Base-by-base conservation (phyloP, 2,329 filamentous ascomycete species). In the Aspergillus costaricaensis region DNA sequence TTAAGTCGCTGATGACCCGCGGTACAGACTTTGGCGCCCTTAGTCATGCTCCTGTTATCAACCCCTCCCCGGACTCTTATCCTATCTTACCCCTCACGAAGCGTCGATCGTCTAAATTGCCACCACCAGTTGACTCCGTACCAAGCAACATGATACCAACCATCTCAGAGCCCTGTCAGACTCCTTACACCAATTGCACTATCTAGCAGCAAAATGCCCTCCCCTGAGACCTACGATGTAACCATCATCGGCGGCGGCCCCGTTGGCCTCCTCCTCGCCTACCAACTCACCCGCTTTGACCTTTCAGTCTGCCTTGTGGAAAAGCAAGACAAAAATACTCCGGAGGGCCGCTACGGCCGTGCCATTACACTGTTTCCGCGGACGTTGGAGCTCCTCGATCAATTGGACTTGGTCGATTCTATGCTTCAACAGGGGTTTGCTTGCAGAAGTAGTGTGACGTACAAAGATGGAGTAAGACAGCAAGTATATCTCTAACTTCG, bases 181-280 rank as follows among this genome's bases (percentile, higher is more conserved):
- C 6, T 17, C 12, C 15, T 30, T 23, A 50, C 8, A 32, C 25
- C 8, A 15, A n/a, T 7, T 5, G 5, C 47, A 15, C 25, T 8
- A 10, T 15, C 14, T 50, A 5, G 15, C 25, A 12, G 1, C 25
- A 32, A n/a, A 12, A 32, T 50, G 47, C 3, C 47, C 2, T 19
- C n/a, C 25, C 8, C 25, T 30, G 23, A 50, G 19, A 50, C n/a
- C 10, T 30, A 57, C 23, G 48, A 56, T 12, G 49, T 61, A n/a
- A 51, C 49, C 19, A 44, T 61, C 12, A 43, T 61, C 14, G 54
- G 59, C 5, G 59, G 59, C 6, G 59, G 59, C 17, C 59, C 54
- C n/a, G 59, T 57, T 4, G 59, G 59, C 2, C 55, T 61, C 0
- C 54, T 61, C 6, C 54, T 61, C 7, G 59, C 54, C 27, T 61